phyloP scores from a whole-genome alignment of 2,329 filamentous ascomycete species.

The Dactylella cylindrospora region DNA sequence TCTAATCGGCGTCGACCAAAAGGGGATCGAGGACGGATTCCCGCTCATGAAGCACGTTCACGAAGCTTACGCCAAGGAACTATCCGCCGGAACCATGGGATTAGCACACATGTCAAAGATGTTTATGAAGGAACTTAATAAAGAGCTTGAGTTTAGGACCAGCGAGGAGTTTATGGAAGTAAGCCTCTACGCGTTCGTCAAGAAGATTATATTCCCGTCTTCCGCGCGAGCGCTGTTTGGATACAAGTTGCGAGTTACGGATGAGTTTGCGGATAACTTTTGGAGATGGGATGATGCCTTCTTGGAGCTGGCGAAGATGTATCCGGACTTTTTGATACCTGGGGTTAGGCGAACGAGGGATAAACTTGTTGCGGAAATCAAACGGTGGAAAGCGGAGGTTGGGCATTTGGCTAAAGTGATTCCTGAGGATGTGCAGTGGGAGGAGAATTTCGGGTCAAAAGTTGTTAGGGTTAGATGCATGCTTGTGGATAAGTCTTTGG shows the following conservation, averaged over 20 bases:
- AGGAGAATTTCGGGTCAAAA: slow-evolving; percentile 26
- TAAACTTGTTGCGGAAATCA: slow-evolving; percentile 9
- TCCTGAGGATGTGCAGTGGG: slow-evolving; percentile 27
- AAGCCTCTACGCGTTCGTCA: slow-evolving; percentile 25
- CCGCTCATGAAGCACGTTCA: slow-evolving; percentile 16
- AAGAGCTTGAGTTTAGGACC: not conserved
- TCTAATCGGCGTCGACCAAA: slow-evolving; percentile 14
- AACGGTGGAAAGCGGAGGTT: slow-evolving; percentile 22
- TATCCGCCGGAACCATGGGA: slow-evolving; percentile 2
- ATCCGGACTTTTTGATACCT: slow-evolving; percentile 34
- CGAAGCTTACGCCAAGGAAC: slow-evolving; percentile 12
- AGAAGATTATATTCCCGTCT: slow-evolving; percentile 30
- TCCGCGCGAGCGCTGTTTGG: slow-evolving; percentile 28
- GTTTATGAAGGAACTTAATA: slow-evolving; percentile 17
- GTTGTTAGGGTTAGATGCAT: slow-evolving; percentile 26
- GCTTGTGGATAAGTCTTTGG: slow-evolving; percentile 7
- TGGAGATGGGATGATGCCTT: slow-evolving; percentile 33
- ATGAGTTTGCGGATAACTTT: slow-evolving; percentile 15
- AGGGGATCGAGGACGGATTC: slow-evolving; percentile 7
- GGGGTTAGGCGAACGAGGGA: slow-evolving; percentile 16
- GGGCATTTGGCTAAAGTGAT: slow-evolving; percentile 13
- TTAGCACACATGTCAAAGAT: slow-evolving; percentile 18
- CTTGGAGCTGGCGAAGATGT: slow-evolving; percentile 19
- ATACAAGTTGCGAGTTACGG: slow-evolving; percentile 12
- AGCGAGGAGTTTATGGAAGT: slow-evolving; percentile 7